Evolutionary conservation across 2,329 filamentous ascomycete genomes (phyloP).

Genomic region (Exophiala sideris): DNA sequence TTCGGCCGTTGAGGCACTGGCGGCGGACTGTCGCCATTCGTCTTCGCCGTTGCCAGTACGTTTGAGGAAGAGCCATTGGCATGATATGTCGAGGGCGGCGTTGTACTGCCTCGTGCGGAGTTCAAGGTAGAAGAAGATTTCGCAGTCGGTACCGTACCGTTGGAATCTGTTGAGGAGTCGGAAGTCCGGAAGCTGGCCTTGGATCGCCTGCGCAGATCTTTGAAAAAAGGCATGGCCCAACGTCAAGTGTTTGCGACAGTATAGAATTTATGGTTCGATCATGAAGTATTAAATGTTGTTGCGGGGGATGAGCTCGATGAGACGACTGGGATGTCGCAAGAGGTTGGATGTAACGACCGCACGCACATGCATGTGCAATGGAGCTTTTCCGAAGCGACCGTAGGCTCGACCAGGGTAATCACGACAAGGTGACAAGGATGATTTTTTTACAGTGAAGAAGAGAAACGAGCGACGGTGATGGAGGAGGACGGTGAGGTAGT

Average conservation of each 20-base stretch:
- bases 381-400: slow-evolving; percentile 10
- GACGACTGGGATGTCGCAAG: slow-evolving; percentile 6
- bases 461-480: slow-evolving; percentile 19
- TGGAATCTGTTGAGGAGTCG: slow-evolving; percentile 60
- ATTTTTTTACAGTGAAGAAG: background rate
- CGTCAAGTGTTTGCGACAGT: background rate
- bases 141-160: slow-evolving; percentile 60
- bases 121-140: slow-evolving; percentile 61
- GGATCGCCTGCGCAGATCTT: slow-evolving; percentile 72
- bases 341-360: slow-evolving; percentile 13
- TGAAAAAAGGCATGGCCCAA: slow-evolving; percentile 60
- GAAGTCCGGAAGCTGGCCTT: slow-evolving; percentile 68
- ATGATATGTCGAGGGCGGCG: slow-evolving; percentile 69
- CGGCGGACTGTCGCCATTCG: slow-evolving; percentile 49
- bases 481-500: background rate
- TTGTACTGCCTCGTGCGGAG: slow-evolving; percentile 63
- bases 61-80: slow-evolving; percentile 65
- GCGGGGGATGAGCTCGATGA: slow-evolving; percentile 5
- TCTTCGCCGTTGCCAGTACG: slow-evolving; percentile 49
- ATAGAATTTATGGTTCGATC: slow-evolving; percentile 3
- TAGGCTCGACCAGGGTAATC: slow-evolving; percentile 2
- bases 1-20: slow-evolving; percentile 48
- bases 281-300: slow-evolving; percentile 10
- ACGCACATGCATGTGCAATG: slow-evolving; percentile 23
- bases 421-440: slow-evolving; percentile 5